Conservation (phyloP, 352 stramenopile genomes). For the Phytophthora cactorum region DNA sequence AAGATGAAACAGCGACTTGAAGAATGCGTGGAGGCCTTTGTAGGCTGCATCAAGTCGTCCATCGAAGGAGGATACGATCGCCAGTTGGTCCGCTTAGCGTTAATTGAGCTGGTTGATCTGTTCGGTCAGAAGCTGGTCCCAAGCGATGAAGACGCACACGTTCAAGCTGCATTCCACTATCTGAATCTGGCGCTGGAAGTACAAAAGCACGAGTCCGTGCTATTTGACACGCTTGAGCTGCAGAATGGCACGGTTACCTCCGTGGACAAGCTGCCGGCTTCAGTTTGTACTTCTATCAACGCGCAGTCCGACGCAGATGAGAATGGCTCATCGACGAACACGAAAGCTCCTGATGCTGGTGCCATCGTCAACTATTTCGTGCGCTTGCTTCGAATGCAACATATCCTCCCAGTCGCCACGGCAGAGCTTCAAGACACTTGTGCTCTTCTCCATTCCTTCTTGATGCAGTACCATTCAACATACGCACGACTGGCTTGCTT, state of each 20-base stretch:
- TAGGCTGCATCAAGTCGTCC: constrained; percentile 43
- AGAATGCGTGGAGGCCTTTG: constrained; percentile 25
- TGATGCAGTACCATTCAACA: constrained; percentile 60
- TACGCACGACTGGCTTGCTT: constrained; percentile 69
- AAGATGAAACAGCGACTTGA: constrained; percentile 22
- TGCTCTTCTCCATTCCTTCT: constrained; percentile 58
- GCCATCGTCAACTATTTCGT: constrained; percentile 73
- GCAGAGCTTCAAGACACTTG: constrained; percentile 42
- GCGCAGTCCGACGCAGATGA: constrained; percentile 23
- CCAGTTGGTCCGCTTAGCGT: constrained; percentile 47
- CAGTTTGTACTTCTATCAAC: constrained; percentile 45
- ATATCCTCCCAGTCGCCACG: constrained; percentile 45
- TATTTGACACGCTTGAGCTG: constrained; percentile 73
- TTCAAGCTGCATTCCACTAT: constrained; percentile 80
- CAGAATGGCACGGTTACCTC: constrained; percentile 49
- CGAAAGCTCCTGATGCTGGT: constrained; percentile 16
- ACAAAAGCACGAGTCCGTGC: constrained; percentile 42
- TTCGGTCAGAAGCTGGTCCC: constrained; percentile 54
- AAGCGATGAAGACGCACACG: constrained; percentile 53
- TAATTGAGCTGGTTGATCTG: constrained; percentile 74
- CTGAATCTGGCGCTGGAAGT: constrained; percentile 57
- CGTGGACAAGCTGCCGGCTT: constrained; percentile 55
- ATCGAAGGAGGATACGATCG: constrained; percentile 70
- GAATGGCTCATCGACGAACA: constrained; percentile 3
- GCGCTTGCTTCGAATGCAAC: constrained; percentile 50